phyloP scores from a whole-genome alignment of 164 flowering plant species.

The Kingdonia uniflora region DNA sequence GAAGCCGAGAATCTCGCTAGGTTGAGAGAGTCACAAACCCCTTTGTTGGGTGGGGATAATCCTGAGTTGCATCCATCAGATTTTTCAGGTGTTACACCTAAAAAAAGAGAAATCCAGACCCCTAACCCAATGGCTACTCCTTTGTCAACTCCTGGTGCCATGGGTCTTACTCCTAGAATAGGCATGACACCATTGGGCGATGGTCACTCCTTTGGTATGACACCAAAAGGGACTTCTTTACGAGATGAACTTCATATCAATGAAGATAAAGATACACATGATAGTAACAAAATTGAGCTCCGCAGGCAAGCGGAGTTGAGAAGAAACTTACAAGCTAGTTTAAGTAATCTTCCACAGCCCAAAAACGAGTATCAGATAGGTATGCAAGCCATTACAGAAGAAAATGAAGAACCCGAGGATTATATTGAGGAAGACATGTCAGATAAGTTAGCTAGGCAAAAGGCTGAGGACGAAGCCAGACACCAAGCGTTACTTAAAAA shows the following conservation, averaged over 20 bases:
- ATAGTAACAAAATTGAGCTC: conserved; percentile 60
- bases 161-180: conserved; percentile 70
- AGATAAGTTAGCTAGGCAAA: conserved; percentile 81
- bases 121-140: conserved; percentile 91
- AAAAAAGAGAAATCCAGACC: conserved; percentile 73
- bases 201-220: conserved; percentile 57
- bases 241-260: conserved; percentile 94
- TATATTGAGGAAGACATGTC: conserved; percentile 98
- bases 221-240: conserved; percentile 85
- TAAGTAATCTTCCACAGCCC: conserved; percentile 79
- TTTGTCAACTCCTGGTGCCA: conserved; percentile 67
- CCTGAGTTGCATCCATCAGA: conserved; percentile 98
- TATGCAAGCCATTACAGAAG: conserved; percentile 64
- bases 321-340: conserved; percentile 65
- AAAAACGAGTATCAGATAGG: conserved; percentile 92
- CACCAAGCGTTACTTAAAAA: conserved; percentile 78
- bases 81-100: conserved; percentile 99
- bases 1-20: conserved; percentile 95
- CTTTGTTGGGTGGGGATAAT: conserved; percentile 91
- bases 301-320: conserved; percentile 66
- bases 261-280: conserved; percentile 72
- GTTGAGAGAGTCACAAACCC: conserved; percentile 90
- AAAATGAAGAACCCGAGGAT: conserved; percentile 76
- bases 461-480: conserved; percentile 87
- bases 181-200: conserved; percentile 91